A percentile compares a stretch with the other conserved stretches of the same genome.
Conservation (phyloP, 164 flowering plant genomes). For the Nymphaea colorata region DNA sequence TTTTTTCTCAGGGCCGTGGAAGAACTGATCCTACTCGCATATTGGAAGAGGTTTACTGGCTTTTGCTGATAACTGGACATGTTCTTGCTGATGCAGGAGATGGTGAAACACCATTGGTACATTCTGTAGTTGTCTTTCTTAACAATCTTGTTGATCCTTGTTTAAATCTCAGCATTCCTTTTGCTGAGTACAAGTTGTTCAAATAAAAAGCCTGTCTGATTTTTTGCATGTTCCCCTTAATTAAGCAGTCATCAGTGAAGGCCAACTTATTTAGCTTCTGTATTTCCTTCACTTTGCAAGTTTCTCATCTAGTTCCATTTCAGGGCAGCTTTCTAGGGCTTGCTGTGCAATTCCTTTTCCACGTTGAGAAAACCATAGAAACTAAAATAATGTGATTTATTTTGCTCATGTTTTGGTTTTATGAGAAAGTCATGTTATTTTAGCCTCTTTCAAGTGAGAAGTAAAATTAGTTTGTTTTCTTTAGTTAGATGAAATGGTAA, state of each 20-base stretch:
- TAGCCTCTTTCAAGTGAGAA: too few species aligned
- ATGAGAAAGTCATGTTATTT: too few species aligned
- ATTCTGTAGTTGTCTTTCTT: background rate
- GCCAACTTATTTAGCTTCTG: background rate
- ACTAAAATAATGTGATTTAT: too few species aligned
- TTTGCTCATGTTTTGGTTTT: too few species aligned
- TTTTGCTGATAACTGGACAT: slow-evolving; percentile 80
- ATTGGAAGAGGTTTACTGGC: slow-evolving; percentile 83
- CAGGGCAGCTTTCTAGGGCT: background rate
- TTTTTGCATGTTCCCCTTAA: background rate
- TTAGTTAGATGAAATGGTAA: too few species aligned
- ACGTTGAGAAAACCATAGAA: too few species aligned
- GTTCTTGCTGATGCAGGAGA: slow-evolving; percentile 89
- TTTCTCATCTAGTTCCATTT: background rate
- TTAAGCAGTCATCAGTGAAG: background rate
- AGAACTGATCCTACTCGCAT: slow-evolving; percentile 54
- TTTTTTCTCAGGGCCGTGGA: slow-evolving; percentile 52
- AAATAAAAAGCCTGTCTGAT: background rate
- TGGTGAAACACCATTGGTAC: slow-evolving; percentile 91
- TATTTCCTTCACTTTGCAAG: background rate
- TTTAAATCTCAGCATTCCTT: background rate
- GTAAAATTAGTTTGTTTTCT: too few species aligned
- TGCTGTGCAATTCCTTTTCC: too few species aligned
- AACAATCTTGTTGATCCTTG: background rate
- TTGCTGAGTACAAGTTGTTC: background rate